A percentile compares a stretch with the other conserved stretches of the same genome.
These are phyloP conservation scores for Aspergillus baeticus DNA, from an alignment of 495 filamentous ascomycete species.

Conservation along the genomic window DNA sequence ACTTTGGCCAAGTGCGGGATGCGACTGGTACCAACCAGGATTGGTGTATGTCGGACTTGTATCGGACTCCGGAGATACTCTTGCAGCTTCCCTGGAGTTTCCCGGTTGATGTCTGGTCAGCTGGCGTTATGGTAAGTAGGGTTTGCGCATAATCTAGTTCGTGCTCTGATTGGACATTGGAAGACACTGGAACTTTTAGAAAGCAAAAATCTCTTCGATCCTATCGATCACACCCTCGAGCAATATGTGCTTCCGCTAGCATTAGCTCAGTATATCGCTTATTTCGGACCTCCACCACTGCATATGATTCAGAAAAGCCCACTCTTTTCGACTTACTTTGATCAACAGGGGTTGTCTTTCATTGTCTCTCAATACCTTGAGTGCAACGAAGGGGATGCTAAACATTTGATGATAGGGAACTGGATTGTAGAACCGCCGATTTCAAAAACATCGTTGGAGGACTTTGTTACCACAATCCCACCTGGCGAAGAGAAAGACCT, in stretches of 20 bases:
- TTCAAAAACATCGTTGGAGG: slow-evolving; percentile 9
- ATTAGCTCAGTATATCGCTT: slow-evolving; percentile 28
- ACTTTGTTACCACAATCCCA: slow-evolving; percentile 17
- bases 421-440: slow-evolving; percentile 17
- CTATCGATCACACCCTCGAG: slow-evolving; percentile 19
- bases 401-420: slow-evolving; percentile 3
- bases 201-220: slow-evolving; percentile 29
- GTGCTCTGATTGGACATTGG: background rate
- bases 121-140: slow-evolving; percentile 18
- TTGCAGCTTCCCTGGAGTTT: slow-evolving; percentile 20
- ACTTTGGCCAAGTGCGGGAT: slow-evolving; percentile 21
- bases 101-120: slow-evolving; percentile 24
- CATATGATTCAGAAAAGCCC: slow-evolving; percentile 21
- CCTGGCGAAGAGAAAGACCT: slow-evolving; percentile 15
- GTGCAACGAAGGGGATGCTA: background rate
- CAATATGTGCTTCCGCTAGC: slow-evolving; percentile 26
- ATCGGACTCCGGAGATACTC: slow-evolving; percentile 24
- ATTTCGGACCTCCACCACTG: slow-evolving; percentile 20
- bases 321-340: slow-evolving; percentile 22
- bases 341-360: slow-evolving; percentile 15
- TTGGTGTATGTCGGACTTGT: slow-evolving; percentile 25
- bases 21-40: slow-evolving; percentile 12
- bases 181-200: slow-evolving; percentile 13
- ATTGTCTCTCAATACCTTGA: too few relatives aligned
- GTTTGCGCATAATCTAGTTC: background rate